Evolutionary conservation across 1,139 yeast species (phyloP).

Genomic region (Pichia sp.): DNA sequence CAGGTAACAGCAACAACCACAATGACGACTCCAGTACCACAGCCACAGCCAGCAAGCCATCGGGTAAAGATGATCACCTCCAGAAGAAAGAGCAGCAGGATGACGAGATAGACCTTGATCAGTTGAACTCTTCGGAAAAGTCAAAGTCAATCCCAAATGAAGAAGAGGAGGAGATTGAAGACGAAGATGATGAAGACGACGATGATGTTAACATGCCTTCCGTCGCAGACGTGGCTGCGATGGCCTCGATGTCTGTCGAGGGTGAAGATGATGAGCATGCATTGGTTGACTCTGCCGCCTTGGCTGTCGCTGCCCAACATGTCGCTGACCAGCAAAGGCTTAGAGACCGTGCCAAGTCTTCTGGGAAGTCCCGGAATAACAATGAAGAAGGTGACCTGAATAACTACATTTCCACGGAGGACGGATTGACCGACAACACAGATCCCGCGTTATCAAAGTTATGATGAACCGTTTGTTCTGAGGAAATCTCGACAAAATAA

Average conservation of each 20-base stretch:
- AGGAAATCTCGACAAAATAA: too few species aligned
- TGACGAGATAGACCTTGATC: conserved; percentile 8
- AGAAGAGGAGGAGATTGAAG: conserved; percentile 10
- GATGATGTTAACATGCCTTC: conserved; percentile 18
- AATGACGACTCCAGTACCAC: not conserved
- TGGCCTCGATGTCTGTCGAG: conserved; percentile 20
- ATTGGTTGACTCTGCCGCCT: conserved; percentile 20
- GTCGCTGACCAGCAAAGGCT: conserved; percentile 18
- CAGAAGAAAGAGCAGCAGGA: not conserved
- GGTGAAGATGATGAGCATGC: conserved; percentile 18
- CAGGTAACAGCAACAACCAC: not conserved
- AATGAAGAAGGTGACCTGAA: conserved; percentile 5
- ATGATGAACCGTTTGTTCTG: conserved; percentile 4
- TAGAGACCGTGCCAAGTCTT: conserved; percentile 11
- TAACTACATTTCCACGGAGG: conserved; percentile 7
- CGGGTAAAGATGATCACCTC: not conserved
- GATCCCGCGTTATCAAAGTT: conserved; percentile 25
- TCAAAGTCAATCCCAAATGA: conserved; percentile 1
- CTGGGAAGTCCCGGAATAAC: not conserved
- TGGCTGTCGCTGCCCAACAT: conserved; percentile 22
- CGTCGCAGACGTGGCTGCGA: conserved; percentile 20
- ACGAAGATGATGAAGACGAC: conserved; percentile 17
- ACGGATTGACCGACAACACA: conserved; percentile 18
- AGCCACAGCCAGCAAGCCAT: not conserved
- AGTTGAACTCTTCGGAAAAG: conserved; percentile 1